A percentile compares a stretch with the other conserved stretches of the same genome.
These are phyloP conservation scores for Phytophthora europaea DNA, from an alignment of 352 stramenopile species.

Conservation along the genomic window DNA sequence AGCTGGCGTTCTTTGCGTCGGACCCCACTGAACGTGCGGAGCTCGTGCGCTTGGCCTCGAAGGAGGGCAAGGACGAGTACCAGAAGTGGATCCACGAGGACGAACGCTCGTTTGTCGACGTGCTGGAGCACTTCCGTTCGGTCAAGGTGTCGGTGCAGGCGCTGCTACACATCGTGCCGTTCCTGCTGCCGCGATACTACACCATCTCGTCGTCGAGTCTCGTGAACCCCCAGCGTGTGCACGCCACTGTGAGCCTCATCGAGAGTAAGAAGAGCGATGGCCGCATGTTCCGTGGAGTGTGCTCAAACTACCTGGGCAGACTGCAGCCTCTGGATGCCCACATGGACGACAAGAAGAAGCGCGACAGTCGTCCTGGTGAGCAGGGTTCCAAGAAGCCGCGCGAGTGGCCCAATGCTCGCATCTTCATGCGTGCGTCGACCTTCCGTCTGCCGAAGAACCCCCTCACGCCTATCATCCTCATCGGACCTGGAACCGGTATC, in stretches of 20 bases:
- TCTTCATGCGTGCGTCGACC: conserved; percentile 96
- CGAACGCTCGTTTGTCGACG: conserved; percentile 92
- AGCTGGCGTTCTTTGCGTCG: conserved; percentile 84
- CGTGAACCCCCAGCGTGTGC: conserved; percentile 92
- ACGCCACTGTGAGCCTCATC: conserved; percentile 96
- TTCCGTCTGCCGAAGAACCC: conserved; percentile 94
- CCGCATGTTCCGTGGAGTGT: conserved; percentile 94
- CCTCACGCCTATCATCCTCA: conserved; percentile 93
- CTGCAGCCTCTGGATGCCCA: conserved; percentile 59
- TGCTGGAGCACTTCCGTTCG: conserved; percentile 87
- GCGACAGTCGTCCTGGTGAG: conserved; percentile 74
- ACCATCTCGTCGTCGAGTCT: conserved; percentile 97
- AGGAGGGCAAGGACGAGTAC: conserved; percentile 96
- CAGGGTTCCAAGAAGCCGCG: conserved; percentile 75
- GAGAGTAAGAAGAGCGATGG: conserved; percentile 78
- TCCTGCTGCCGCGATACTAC: conserved; percentile 97
- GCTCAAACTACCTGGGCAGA: conserved; percentile 92
- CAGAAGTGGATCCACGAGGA: conserved; percentile 93
- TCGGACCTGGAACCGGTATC: conserved; percentile 97
- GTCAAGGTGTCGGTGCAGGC: conserved; percentile 78
- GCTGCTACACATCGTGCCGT: conserved; percentile 94
- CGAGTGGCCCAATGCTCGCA: conserved; percentile 79
- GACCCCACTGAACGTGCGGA: conserved; percentile 62
- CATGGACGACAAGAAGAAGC: conserved; percentile 71
- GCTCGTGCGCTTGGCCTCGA: conserved; percentile 68